Percentiles rank a stretch among this genome's conserved stretches.
Evolutionary conservation across 2,329 filamentous ascomycete genomes (phyloP).

Genomic region (Cladosporium sp.): DNA sequence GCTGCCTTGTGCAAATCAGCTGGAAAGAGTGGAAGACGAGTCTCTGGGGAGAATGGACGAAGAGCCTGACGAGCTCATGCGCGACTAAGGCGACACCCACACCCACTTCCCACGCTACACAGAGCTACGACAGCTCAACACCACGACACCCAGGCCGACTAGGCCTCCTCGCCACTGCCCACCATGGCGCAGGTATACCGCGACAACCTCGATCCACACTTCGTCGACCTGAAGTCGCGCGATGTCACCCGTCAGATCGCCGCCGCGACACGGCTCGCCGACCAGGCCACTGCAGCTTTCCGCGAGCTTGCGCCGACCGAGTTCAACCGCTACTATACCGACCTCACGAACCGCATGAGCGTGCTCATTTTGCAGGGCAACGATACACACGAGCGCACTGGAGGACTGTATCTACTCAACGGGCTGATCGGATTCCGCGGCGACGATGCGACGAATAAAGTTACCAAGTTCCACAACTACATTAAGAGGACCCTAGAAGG

Average conservation of each 20-base stretch:
- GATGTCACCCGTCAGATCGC: constrained; percentile 31
- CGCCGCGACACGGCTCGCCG: constrained; percentile 32
- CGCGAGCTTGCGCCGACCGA: constrained; percentile 74
- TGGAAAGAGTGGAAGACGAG: not conserved
- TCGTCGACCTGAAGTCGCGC: constrained; percentile 34
- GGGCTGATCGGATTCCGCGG: constrained; percentile 94
- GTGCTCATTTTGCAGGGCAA: constrained; percentile 79
- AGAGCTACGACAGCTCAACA: constrained; percentile 6
- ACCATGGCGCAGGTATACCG: constrained; percentile 35
- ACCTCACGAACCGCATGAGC: constrained; percentile 64
- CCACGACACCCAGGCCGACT: constrained; percentile 5
- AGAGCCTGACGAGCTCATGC: constrained; percentile 16
- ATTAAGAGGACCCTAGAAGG: constrained; percentile 84
- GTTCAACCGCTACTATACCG: constrained; percentile 70
- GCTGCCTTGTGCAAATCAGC: not conserved
- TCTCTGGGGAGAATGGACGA: constrained; percentile 16
- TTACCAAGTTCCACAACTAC: constrained; percentile 89
- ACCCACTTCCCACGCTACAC: not conserved
- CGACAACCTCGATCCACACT: constrained; percentile 34
- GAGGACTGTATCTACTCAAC: constrained; percentile 88
- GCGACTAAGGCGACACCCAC: constrained; percentile 13
- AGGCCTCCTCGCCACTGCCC: constrained; percentile 13
- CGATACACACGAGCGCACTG: constrained; percentile 84
- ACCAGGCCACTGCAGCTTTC: constrained; percentile 35
- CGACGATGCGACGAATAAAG: constrained; percentile 89